phyloP scores from a whole-genome alignment of 352 stramenopile genomes.

The Ophiocytium majus region DNA sequence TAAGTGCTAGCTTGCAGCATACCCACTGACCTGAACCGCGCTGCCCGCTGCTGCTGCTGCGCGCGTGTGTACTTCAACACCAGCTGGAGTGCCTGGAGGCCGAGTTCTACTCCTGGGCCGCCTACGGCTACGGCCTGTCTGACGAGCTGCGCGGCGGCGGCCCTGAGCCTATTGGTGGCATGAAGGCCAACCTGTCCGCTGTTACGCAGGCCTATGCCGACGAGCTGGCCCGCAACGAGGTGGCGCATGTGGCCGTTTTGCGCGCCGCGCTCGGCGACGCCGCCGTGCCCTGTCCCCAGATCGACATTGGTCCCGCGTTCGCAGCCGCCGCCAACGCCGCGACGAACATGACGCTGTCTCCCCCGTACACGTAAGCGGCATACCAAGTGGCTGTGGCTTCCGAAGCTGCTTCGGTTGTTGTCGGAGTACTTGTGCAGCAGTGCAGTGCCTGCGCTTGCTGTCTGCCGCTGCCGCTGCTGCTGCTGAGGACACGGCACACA shows the following conservation, averaged over 20 bases:
- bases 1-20: no score
- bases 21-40: no score
- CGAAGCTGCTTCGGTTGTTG: no score
- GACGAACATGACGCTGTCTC: background rate
- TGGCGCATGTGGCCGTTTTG: background rate
- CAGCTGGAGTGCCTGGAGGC: constrained; percentile 6
- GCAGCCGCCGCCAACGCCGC: background rate
- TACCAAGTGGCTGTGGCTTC: no score
- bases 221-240: background rate
- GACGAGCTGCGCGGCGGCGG: background rate
- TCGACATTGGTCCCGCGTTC: background rate
- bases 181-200: background rate
- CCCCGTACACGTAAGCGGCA: background rate
- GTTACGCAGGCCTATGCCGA: background rate
- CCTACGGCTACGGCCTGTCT: constrained; percentile 2
- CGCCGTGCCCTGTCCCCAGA: background rate
- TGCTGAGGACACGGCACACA: no score
- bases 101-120: constrained; percentile 1
- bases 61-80: background rate
- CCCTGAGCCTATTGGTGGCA: background rate
- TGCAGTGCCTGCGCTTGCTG: no score
- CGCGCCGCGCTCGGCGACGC: background rate
- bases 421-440: no score
- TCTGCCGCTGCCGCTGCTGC: no score
- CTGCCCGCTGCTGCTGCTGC: background rate